Evolutionary conservation across 139 green algal genomes (phyloP).

Genomic region (Coelastrella sp.): DNA sequence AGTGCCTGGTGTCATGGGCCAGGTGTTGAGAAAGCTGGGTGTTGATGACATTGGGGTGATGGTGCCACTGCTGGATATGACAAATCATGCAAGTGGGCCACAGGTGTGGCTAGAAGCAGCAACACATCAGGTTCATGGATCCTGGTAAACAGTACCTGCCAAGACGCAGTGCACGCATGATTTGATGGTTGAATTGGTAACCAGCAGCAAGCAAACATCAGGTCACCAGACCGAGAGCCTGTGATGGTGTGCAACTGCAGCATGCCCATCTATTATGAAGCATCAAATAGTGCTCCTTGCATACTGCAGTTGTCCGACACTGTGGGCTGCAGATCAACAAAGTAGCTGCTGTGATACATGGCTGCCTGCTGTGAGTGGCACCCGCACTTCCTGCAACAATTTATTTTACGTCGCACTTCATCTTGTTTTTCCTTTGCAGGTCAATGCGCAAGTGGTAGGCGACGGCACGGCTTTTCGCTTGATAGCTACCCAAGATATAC

Average conservation of each 20-base stretch:
- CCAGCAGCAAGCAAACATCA: neutral
- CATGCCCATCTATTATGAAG: neutral
- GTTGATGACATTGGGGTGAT: constrained; percentile 35
- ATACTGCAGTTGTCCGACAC: no score
- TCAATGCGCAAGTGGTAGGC: constrained; percentile 18
- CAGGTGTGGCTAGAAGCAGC: neutral
- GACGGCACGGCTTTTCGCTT: constrained; percentile 3
- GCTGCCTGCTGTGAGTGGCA: neutral
- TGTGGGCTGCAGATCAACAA: neutral
- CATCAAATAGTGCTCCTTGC: no score
- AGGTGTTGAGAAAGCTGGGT: neutral
- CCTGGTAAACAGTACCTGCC: no score
- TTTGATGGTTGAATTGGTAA: no score
- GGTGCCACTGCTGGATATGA: constrained; percentile 33
- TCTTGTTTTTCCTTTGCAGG: neutral
- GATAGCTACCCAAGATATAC: neutral
- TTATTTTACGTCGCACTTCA: neutral
- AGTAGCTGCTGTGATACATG: neutral
- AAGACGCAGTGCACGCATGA: no score
- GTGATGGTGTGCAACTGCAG: neutral
- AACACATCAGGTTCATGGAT: neutral
- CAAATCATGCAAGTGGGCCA: constrained; percentile 10
- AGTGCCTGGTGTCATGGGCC: neutral
- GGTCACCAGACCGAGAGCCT: neutral
- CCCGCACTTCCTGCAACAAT: neutral